Evolutionary conservation across 2,329 filamentous ascomycete genomes (phyloP).

Genomic region (Aspergillus unguis): DNA sequence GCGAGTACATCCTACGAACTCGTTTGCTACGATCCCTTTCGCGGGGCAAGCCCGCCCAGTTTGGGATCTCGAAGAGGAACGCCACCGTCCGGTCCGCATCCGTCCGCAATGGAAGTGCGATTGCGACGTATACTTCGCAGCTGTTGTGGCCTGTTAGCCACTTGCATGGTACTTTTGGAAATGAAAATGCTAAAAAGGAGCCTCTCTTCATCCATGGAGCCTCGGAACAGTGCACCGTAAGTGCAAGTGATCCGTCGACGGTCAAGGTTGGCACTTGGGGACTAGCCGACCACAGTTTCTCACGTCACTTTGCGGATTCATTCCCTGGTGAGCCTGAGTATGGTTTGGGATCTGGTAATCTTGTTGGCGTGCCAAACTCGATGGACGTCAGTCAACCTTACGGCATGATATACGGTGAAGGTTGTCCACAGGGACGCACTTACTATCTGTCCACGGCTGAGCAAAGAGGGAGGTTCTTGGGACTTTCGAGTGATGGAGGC

Average conservation of each 20-base stretch:
- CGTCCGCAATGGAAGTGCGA: constrained; percentile 66
- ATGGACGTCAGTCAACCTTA: constrained; percentile 88
- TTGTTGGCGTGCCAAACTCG: constrained; percentile 73
- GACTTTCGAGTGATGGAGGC: constrained; percentile 56
- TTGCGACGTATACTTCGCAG: constrained; percentile 82
- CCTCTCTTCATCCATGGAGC: constrained; percentile 81
- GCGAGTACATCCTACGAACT: constrained; percentile 88
- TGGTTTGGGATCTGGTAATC: constrained; percentile 72
- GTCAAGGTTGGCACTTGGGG: constrained; percentile 81
- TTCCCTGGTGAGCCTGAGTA: constrained; percentile 71
- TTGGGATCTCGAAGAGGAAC: constrained; percentile 50
- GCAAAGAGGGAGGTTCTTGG: constrained; percentile 71
- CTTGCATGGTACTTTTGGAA: constrained; percentile 72
- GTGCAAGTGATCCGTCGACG: constrained; percentile 72
- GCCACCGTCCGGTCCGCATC: constrained; percentile 53
- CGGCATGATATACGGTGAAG: constrained; percentile 81
- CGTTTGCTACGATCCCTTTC: constrained; percentile 75
- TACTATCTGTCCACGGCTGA: constrained; percentile 75
- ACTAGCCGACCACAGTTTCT: constrained; percentile 68
- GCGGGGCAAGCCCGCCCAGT: constrained; percentile 69
- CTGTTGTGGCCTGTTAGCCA: constrained; percentile 75
- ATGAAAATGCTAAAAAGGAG: constrained; percentile 63
- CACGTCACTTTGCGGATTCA: constrained; percentile 74
- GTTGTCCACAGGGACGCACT: constrained; percentile 74
- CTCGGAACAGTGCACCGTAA: constrained; percentile 72